phyloP scores from a whole-genome alignment of 176 grass and related monocot genomes.

The Avena sativa region DNA sequence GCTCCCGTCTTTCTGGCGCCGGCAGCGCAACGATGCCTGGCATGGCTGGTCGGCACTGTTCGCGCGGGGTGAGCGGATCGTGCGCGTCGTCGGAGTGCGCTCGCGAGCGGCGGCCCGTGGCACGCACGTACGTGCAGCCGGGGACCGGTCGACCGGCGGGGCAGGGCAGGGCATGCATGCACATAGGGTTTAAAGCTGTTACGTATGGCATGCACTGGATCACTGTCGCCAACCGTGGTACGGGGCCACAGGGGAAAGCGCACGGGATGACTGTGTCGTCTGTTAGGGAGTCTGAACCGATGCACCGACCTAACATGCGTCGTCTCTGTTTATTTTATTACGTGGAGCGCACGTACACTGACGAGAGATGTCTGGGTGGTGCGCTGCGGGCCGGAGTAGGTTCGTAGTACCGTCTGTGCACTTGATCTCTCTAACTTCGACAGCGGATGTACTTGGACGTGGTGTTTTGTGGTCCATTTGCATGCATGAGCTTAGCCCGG shows the following conservation, averaged over 20 bases:
- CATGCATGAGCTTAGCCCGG: not conserved
- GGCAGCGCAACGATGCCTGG: not conserved
- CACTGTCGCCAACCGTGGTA: not conserved
- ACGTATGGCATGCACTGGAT: not conserved
- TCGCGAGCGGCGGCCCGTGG: not conserved
- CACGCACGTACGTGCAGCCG: not conserved
- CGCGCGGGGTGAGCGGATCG: not conserved
- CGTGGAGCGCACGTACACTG: not conserved
- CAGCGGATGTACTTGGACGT: not conserved
- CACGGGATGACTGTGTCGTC: not conserved
- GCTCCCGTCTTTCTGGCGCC: conserved; percentile 14
- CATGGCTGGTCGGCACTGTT: not conserved
- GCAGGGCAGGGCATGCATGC: not conserved
- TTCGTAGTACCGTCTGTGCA: not conserved
- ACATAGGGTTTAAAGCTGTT: conserved; percentile 18
- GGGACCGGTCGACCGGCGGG: not conserved
- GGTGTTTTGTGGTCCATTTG: not conserved
- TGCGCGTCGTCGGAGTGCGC: not conserved
- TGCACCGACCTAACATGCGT: not conserved
- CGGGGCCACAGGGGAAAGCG: not conserved
- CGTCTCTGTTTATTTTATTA: not conserved
- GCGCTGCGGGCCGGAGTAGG: too few species aligned
- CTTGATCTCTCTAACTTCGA: not conserved
- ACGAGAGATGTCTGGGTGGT: not conserved
- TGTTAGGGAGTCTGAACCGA: not conserved